Evolutionary conservation across 164 flowering plant species (phyloP).

Genomic region (Vitis amurensis): DNA sequence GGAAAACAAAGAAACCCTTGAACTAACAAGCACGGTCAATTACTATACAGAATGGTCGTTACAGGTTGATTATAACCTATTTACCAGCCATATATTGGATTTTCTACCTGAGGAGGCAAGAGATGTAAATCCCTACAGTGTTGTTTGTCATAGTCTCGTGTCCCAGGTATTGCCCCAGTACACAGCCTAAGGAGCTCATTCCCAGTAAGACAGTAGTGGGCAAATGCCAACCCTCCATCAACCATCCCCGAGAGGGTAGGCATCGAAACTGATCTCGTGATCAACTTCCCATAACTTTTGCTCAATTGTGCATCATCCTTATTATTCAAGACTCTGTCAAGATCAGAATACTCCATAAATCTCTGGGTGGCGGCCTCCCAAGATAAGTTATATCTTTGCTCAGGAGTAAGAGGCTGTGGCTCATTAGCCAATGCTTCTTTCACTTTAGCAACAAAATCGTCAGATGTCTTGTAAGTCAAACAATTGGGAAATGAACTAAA

Average conservation of each 20-base stretch:
- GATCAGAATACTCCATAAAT: slow-evolving; percentile 84
- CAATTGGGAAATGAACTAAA: slow-evolving; percentile 94
- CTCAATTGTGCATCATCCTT: slow-evolving; percentile 13
- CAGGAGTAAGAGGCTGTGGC: slow-evolving; percentile 83
- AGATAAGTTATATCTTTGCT: slow-evolving; percentile 77
- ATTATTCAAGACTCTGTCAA: slow-evolving; percentile 52
- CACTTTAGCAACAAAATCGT: slow-evolving; percentile 85
- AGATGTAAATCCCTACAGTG: slow-evolving; percentile 83
- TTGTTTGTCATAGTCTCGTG: slow-evolving; percentile 75
- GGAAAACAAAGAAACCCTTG: not conserved
- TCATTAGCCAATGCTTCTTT: slow-evolving; percentile 81
- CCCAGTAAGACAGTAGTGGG: slow-evolving; percentile 85
- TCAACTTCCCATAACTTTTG: slow-evolving; percentile 15
- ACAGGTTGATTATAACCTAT: not conserved
- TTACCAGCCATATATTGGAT: slow-evolving; percentile 93
- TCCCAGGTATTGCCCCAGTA: slow-evolving; percentile 87
- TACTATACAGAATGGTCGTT: not conserved
- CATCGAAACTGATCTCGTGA: slow-evolving; percentile 55
- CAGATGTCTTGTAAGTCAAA: slow-evolving; percentile 87
- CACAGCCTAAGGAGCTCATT: slow-evolving; percentile 76
- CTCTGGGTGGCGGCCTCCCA: slow-evolving; percentile 99
- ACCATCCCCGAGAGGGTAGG: slow-evolving; percentile 66
- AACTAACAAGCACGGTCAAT: not conserved
- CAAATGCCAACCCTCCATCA: slow-evolving; percentile 89
- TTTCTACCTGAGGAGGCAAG: slow-evolving; percentile 84